Conservation (phyloP, 495 filamentous ascomycete genomes). For the Cairneyella variabilis region DNA sequence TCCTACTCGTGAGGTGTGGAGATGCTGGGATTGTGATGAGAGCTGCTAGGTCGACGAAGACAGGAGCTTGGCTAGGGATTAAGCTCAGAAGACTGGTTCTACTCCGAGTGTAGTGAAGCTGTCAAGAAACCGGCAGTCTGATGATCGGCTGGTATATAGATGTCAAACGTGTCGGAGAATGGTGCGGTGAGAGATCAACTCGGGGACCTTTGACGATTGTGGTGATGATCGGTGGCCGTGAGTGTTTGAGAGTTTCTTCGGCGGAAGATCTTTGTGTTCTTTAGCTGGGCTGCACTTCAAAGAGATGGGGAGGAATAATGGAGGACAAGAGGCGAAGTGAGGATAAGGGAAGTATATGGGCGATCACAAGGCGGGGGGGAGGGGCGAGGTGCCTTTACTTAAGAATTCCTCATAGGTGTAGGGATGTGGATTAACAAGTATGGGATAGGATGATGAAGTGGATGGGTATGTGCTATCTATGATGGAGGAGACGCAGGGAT, state of each 20-base stretch:
- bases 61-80: slow-evolving; percentile 4
- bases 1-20: slow-evolving; percentile 9
- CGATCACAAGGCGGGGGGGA: slow-evolving; percentile 24
- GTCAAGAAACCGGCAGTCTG: slow-evolving; percentile 17
- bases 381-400: slow-evolving; percentile 22
- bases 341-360: slow-evolving; percentile 24
- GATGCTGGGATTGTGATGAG: slow-evolving; percentile 3
- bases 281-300: background rate
- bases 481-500: slow-evolving; percentile 17
- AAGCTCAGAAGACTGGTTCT: slow-evolving; percentile 17
- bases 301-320: slow-evolving; percentile 6
- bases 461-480: slow-evolving; percentile 19
- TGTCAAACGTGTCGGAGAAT: background rate
- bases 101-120: slow-evolving; percentile 14
- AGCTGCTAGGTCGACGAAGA: no score
- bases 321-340: slow-evolving; percentile 11
- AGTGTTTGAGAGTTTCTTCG: slow-evolving; percentile 7
- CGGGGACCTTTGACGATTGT: background rate
- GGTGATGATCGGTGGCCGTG: slow-evolving; percentile 9
- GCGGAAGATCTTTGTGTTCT: background rate
- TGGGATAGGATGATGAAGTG: no score
- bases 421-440: background rate
- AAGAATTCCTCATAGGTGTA: slow-evolving; percentile 17
- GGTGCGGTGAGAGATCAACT: background rate
- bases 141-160: slow-evolving; percentile 17